Conservation (phyloP, 1,139 yeast genomes). For the Saccharomyces hybrid region DNA sequence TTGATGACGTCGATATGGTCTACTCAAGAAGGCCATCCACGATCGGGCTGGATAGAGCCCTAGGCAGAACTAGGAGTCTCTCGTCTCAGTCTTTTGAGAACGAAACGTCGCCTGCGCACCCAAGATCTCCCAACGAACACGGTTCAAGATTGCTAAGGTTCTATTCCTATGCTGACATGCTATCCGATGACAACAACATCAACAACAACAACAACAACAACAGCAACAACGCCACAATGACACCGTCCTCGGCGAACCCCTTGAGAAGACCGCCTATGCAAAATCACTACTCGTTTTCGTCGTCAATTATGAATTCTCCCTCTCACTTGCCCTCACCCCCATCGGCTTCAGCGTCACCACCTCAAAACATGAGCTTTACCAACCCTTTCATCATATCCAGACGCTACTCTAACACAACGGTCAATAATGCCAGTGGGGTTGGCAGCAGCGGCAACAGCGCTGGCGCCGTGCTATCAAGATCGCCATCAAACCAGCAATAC, state of each 20-base stretch:
- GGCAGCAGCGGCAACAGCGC: background rate
- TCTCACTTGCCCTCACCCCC: background rate
- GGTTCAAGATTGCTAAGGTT: conserved; percentile 39
- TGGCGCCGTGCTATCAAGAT: background rate
- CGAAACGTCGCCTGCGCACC: background rate
- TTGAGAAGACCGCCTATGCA: background rate
- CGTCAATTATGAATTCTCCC: background rate
- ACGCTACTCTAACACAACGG: conserved; percentile 4
- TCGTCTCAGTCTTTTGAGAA: background rate
- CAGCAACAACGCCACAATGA: background rate
- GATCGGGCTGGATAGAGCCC: conserved; percentile 52
- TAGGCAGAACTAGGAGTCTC: conserved; percentile 36
- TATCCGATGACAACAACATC: conserved; percentile 43
- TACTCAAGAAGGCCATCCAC: conserved; percentile 60
- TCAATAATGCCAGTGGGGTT: conserved; percentile 2
- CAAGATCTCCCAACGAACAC: conserved; percentile 3
- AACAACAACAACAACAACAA: too few relatives aligned
- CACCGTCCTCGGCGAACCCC: conserved; percentile 2
- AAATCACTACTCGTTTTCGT: background rate
- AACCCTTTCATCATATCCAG: conserved; percentile 4
- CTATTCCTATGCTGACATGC: conserved; percentile 74
- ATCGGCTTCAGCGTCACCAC: background rate
- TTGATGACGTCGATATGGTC: conserved; percentile 64
- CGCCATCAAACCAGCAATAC: background rate
- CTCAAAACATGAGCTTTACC: background rate